Base-by-base conservation (phyloP, 1,284 basidiomycete species). In the Trichosporon sp. region DNA sequence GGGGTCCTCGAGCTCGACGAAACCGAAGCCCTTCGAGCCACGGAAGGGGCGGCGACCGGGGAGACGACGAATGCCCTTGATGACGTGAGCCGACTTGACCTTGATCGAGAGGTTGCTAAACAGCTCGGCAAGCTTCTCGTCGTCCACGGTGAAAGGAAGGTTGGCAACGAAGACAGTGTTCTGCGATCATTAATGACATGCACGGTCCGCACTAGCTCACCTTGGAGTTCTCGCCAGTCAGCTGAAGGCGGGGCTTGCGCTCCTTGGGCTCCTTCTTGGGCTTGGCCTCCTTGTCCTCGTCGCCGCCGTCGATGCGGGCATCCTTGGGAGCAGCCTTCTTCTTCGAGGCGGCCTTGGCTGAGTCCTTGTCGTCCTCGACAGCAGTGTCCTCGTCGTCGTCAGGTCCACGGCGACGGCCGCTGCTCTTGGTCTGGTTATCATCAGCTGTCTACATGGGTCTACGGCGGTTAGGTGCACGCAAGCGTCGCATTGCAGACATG, bases 91-190 rank as follows among this genome's bases (percentile, higher is more conserved):
- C 76, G 91, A 91, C 80, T 88, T 87, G 76, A 95, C 92, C 61
- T 86, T 86, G 85, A 96, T 90, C 74, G 88, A 91, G 46, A 90
- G 91, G 71, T 93, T 90, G 70, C 89, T 91, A 87, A 97, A 96
- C 77, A 96, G 87, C 65, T 88, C 85, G 56, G 88, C 82, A 73
- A 96, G 89, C 68, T 86, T 89, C 46, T 87, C 90, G 78, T 97
- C 94, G 72, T 93, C 92, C 74, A 96, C 88, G 80, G 86, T 90
- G 89, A 96, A 97, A 48, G 93, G 92, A 70, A 97, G 92, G 87
- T 97, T 97, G 84, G 94, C 94, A 74, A 97, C 94, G 78, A 97
- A 97, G 75, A 97, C 86, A 84, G 93, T 90, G 74, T 88, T 92
- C 88, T 92, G 90, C 12, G n/a, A 61, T 12, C 4, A 12, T 26